These are phyloP conservation scores for Paramecium octaurelia DNA, from an alignment of 73 alveolate genomes.

Conservation along the genomic window DNA sequence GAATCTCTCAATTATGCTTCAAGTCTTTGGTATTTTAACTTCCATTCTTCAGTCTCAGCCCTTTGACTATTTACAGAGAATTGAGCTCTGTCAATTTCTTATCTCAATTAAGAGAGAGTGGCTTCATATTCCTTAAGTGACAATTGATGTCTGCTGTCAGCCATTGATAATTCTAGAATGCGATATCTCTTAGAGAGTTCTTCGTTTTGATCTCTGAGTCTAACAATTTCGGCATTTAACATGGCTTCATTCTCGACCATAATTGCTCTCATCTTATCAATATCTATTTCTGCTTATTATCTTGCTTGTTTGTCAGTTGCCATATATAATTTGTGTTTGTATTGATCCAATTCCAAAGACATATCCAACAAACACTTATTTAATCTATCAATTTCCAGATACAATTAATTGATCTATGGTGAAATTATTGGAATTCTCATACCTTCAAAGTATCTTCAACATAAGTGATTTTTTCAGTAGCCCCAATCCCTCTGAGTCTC, in stretches of 20 bases:
- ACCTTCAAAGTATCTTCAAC: conserved; percentile 44
- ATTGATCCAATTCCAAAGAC: conserved; percentile 30
- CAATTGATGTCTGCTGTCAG: neutral
- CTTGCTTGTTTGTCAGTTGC: conserved; percentile 38
- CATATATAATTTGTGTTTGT: conserved; percentile 14
- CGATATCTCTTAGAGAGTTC: conserved; percentile 26
- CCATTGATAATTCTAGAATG: neutral
- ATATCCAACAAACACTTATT: conserved; percentile 34
- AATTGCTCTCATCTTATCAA: conserved; percentile 28
- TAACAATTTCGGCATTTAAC: conserved; percentile 18
- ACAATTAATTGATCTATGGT: conserved; percentile 4
- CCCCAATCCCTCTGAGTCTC: conserved; percentile 41
- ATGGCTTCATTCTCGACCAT: conserved; percentile 37
- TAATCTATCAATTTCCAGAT: conserved; percentile 33
- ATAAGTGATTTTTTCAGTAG: conserved; percentile 26
- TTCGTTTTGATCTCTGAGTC: neutral
- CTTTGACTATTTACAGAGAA: neutral
- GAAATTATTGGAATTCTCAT: neutral
- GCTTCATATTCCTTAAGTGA: neutral
- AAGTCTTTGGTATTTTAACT: neutral
- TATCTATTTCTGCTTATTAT: neutral
- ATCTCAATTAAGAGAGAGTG: conserved; percentile 13
- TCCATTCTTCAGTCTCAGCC: conserved; percentile 44
- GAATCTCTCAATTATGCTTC: conserved; percentile 44
- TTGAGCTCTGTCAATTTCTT: neutral